These are phyloP conservation scores for Fagopyrum esculentum DNA, from an alignment of 148 eudicot genomes.

Conservation along the genomic window DNA sequence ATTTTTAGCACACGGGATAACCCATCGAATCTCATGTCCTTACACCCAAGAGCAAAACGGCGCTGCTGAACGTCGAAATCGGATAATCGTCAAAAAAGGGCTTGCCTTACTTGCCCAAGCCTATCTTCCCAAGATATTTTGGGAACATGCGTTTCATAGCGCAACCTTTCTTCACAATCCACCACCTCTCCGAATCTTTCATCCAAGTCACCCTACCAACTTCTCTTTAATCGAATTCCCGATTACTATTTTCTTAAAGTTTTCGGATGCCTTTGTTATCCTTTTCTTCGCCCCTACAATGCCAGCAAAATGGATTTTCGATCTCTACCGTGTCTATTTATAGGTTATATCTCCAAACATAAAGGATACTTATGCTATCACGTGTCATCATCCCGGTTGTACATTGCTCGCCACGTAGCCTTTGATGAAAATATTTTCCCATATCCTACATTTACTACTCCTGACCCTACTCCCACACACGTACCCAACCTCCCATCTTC, in stretches of 20 bases:
- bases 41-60: not conserved
- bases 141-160: not conserved
- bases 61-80: not conserved
- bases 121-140: not conserved
- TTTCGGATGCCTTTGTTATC: not conserved
- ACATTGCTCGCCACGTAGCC: not conserved
- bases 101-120: not conserved
- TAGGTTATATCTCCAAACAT: not conserved
- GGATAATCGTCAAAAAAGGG: not conserved
- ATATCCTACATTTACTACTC: not conserved
- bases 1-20: not conserved
- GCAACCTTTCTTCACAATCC: not conserved
- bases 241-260: not conserved
- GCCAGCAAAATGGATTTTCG: not conserved
- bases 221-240: not conserved
- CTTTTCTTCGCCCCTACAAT: not conserved
- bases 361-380: not conserved
- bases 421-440: not conserved
- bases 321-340: not conserved
- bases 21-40: no score
- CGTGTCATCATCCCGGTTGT: not conserved
- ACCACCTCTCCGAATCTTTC: not conserved
- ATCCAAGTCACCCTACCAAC: not conserved
- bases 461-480: not conserved
- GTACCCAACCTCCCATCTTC: not conserved